Evolutionary conservation across 495 filamentous ascomycete species (phyloP).

Genomic region (Aspergillus funiculosus): DNA sequence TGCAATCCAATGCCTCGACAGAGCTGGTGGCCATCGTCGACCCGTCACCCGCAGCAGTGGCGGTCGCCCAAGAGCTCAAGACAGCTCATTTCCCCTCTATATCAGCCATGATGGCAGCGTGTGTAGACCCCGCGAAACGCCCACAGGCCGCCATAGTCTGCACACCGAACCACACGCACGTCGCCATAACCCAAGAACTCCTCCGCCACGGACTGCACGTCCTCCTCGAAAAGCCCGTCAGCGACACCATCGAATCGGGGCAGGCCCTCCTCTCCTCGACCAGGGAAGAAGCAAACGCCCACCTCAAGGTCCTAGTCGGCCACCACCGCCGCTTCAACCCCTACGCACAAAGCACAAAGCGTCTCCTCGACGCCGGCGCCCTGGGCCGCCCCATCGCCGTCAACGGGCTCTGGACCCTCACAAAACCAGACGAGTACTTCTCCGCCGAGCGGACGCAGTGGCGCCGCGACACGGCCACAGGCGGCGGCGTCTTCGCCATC

Average conservation of each 20-base stretch:
- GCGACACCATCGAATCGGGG: constrained; percentile 39
- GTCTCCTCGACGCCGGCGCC: constrained; percentile 30
- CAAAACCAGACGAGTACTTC: constrained; percentile 51
- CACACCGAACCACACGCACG: constrained; percentile 56
- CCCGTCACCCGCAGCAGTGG: constrained; percentile 31
- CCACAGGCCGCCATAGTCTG: constrained; percentile 55
- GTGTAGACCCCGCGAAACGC: constrained; percentile 10
- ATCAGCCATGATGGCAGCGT: constrained; percentile 39
- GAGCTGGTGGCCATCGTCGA: constrained; percentile 49
- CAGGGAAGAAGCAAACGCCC: constrained; percentile 17
- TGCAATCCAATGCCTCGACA: constrained; percentile 42
- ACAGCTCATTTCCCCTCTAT: constrained; percentile 36
- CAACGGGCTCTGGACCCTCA: constrained; percentile 50
- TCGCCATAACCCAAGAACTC: constrained; percentile 45
- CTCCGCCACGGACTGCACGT: constrained; percentile 46
- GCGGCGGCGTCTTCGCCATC: constrained; percentile 49
- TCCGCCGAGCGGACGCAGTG: constrained; percentile 38
- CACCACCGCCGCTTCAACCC: constrained; percentile 59
- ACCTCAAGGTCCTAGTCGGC: constrained; percentile 49
- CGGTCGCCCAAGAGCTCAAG: constrained; percentile 23
- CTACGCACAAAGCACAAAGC: constrained; percentile 47
- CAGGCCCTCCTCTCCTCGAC: constrained; percentile 27
- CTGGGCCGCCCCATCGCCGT: constrained; percentile 48
- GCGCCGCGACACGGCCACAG: constrained; percentile 33
- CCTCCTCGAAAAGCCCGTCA: constrained; percentile 55